Conservation (phyloP, 1,284 basidiomycete species). For the Ustilago tritici region DNA sequence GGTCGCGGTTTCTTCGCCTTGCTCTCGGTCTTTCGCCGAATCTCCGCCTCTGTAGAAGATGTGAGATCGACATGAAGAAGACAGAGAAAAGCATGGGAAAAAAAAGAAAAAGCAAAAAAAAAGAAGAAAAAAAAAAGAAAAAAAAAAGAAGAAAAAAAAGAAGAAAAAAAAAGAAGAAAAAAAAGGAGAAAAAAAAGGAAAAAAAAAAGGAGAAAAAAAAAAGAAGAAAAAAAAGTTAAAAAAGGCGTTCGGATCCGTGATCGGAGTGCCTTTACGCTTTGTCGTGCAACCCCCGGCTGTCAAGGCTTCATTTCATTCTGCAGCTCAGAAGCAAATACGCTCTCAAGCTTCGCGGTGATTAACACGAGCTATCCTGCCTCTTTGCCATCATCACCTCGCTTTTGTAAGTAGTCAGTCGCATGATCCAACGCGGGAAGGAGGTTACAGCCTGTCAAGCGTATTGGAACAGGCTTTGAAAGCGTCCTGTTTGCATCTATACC, state of each 20-base stretch:
- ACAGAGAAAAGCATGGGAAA: not conserved
- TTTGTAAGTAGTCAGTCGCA: slow-evolving; percentile 21
- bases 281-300: not conserved
- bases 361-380: not conserved
- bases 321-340: slow-evolving; percentile 1
- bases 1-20: slow-evolving; percentile 2
- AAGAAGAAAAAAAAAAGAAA: not conserved
- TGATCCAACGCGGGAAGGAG: not conserved
- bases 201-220: too few species aligned
- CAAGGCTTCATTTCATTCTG: not conserved
- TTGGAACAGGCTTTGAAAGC: too few species aligned
- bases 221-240: not conserved
- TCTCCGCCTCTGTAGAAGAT: slow-evolving; percentile 11
- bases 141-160: not conserved
- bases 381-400: slow-evolving; percentile 10
- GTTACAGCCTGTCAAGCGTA: too few species aligned
- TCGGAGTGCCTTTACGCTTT: slow-evolving; percentile 13
- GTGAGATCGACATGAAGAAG: slow-evolving; percentile 15
- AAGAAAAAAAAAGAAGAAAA: not conserved
- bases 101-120: not conserved
- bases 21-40: slow-evolving; percentile 39
- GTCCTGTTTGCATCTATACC: not conserved
- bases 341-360: slow-evolving; percentile 1
- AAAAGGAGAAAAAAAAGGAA: not conserved
- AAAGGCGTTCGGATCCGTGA: slow-evolving; percentile 26